phyloP scores from a whole-genome alignment of 2,329 filamentous ascomycete genomes.

The Fonsecaea pugnacius region DNA sequence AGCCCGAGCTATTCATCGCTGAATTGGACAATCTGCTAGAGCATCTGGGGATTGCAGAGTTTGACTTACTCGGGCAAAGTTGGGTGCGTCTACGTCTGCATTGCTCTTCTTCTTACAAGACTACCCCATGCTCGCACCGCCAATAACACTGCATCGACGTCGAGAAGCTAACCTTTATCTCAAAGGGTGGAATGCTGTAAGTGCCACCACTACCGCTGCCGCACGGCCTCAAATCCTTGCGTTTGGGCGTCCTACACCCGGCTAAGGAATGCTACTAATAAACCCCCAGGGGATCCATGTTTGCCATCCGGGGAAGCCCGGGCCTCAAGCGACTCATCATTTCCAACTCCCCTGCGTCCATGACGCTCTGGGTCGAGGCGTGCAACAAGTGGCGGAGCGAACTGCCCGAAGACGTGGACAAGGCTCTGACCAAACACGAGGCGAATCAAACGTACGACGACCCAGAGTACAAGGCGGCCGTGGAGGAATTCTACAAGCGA shows the following conservation, averaged over 20 bases:
- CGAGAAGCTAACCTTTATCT: neutral
- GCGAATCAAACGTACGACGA: conserved; percentile 34
- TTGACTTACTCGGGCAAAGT: conserved; percentile 55
- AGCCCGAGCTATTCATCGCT: conserved; percentile 51
- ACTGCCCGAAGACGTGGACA: conserved; percentile 34
- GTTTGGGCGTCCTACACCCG: too few species aligned
- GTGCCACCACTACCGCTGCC: neutral
- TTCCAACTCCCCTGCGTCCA: conserved; percentile 40
- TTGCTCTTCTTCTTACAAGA: neutral
- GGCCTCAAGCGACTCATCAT: conserved; percentile 49
- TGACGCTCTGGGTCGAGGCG: conserved; percentile 37
- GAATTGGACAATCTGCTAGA: conserved; percentile 57
- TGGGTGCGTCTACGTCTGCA: conserved; percentile 43
- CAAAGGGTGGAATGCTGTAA: conserved; percentile 54
- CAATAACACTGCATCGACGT: neutral
- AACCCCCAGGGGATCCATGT: conserved; percentile 41
- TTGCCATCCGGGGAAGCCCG: conserved; percentile 44
- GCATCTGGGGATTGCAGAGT: conserved; percentile 48
- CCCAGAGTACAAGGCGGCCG: conserved; percentile 39
- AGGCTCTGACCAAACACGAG: conserved; percentile 31
- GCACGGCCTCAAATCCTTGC: too few species aligned
- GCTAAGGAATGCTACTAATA: neutral
- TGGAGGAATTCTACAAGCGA: conserved; percentile 39
- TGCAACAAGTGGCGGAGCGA: conserved; percentile 37
- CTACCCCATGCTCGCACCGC: neutral